Conservation (phyloP, 2,329 filamentous ascomycete species). For the Cladorrhinum sp. region DNA sequence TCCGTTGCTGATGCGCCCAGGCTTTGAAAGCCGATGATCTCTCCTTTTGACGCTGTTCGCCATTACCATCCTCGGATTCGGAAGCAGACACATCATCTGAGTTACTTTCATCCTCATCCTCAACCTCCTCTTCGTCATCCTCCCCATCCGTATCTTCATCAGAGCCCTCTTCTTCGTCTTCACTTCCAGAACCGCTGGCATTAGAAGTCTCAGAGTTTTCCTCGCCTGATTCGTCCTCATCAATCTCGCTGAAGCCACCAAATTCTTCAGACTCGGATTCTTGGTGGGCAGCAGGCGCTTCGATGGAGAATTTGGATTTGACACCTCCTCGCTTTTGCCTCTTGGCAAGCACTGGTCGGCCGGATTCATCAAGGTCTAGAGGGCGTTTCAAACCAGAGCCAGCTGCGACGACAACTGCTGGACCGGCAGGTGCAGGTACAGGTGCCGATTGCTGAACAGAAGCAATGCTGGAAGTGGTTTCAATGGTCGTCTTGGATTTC, state of each 20-base stretch:
- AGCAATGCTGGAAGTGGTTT: constrained; percentile 4
- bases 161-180: constrained; percentile 30
- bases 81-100: constrained; percentile 31
- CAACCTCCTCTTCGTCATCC: constrained; percentile 32
- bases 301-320: constrained; percentile 51
- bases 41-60: constrained; percentile 35
- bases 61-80: constrained; percentile 32
- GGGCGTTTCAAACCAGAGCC: constrained; percentile 87
- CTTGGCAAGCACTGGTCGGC: constrained; percentile 78
- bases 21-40: constrained; percentile 76
- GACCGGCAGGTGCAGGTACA: background rate
- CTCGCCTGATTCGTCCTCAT: constrained; percentile 32
- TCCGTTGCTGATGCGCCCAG: constrained; percentile 83
- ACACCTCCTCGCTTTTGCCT: constrained; percentile 69
- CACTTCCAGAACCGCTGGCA: constrained; percentile 29
- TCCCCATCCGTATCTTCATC: constrained; percentile 32
- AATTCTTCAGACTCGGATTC: constrained; percentile 51
- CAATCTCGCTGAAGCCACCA: constrained; percentile 58
- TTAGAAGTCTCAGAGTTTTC: constrained; percentile 27
- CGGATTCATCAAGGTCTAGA: constrained; percentile 73
- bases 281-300: constrained; percentile 42
- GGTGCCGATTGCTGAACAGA: constrained; percentile 7
- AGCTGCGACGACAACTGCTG: constrained; percentile 30
- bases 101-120: constrained; percentile 35
- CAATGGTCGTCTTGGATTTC: constrained; percentile 1